phyloP scores from a whole-genome alignment of 2,329 filamentous ascomycete species.

The Fusarium proliferatum region DNA sequence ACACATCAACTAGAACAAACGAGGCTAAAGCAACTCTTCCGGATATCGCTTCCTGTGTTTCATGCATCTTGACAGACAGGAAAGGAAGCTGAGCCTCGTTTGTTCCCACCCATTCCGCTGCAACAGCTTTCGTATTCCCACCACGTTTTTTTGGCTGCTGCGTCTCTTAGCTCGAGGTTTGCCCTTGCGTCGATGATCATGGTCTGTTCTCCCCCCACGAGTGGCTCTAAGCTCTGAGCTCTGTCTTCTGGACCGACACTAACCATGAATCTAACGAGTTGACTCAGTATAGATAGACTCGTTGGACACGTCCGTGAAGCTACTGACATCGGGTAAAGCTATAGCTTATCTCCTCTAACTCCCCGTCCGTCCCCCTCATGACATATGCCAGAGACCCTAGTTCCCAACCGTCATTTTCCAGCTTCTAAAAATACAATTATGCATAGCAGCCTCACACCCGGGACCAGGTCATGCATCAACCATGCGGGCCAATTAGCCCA shows the following conservation, averaged over 20 bases:
- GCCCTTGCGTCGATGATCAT: neutral
- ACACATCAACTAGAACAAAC: conserved; percentile 10
- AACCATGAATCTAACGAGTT: neutral
- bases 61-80: conserved; percentile 2
- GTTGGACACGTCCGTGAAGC: neutral
- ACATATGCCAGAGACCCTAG: conserved; percentile 24
- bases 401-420: conserved; percentile 7
- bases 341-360: neutral
- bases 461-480: conserved; percentile 37
- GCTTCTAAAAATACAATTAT: conserved; percentile 43
- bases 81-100: conserved; percentile 23
- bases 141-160: conserved; percentile 3
- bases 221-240: neutral
- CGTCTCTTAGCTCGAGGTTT: neutral
- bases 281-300: neutral
- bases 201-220: neutral
- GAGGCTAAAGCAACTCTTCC: conserved; percentile 3
- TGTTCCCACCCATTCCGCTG: conserved; percentile 32
- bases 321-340: neutral
- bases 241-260: neutral
- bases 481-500: conserved; percentile 38
- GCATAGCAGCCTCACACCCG: conserved; percentile 38
- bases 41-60: conserved; percentile 27
- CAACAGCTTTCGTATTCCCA: conserved; percentile 35
- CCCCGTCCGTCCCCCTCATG: neutral